A percentile compares a stretch with the other conserved stretches of the same genome.
phyloP scores from a whole-genome alignment of 2,329 filamentous ascomycete genomes.

The Epichloe sibirici region DNA sequence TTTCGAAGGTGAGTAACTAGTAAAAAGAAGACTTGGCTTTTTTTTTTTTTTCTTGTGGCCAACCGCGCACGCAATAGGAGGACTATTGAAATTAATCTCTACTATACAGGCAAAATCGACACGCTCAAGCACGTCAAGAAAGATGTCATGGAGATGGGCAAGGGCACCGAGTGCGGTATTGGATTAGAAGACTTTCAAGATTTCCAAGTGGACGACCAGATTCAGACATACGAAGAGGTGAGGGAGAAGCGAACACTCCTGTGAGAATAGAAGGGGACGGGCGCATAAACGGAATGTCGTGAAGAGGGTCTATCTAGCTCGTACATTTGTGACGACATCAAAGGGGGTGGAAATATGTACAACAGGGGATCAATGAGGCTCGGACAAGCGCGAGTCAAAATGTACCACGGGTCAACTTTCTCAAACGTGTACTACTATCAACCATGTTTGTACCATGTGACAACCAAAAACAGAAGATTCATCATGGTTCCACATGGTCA shows the following conservation, averaged over 20 bases:
- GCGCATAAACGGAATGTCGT: not conserved
- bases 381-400: not conserved
- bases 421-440: not conserved
- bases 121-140: constrained; percentile 90
- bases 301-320: too few species aligned
- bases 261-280: constrained; percentile 2
- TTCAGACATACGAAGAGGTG: constrained; percentile 79
- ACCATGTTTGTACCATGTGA: not conserved
- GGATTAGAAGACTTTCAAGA: constrained; percentile 69
- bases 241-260: constrained; percentile 53
- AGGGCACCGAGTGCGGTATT: constrained; percentile 88
- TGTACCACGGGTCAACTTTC: not conserved
- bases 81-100: not conserved
- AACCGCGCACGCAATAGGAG: not conserved
- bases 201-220: constrained; percentile 67
- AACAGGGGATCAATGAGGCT: not conserved
- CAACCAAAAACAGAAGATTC: not conserved
- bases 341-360: not conserved
- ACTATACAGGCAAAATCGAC: constrained; percentile 52
- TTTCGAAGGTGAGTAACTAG: constrained; percentile 60
- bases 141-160: constrained; percentile 78
- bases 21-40: not conserved
- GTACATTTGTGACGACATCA: not conserved
- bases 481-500: not conserved
- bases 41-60: not conserved